Conservation (phyloP, 495 filamentous ascomycete genomes). For the Talaromyces stipitatus region DNA sequence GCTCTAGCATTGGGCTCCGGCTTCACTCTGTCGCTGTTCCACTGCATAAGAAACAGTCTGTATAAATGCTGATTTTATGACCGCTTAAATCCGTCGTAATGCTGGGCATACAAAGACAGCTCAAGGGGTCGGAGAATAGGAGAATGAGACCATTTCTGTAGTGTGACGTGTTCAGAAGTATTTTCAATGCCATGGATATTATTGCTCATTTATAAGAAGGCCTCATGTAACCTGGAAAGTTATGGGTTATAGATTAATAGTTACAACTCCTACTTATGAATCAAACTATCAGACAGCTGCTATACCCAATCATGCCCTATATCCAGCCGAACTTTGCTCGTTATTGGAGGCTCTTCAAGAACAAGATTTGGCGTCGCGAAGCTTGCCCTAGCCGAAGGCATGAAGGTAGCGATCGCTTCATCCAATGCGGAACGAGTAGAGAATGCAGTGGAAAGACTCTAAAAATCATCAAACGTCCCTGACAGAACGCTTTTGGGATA, state of each 20-base stretch:
- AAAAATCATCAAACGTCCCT: constrained; percentile 10
- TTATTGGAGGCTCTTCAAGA: constrained; percentile 41
- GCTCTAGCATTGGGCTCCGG: no score
- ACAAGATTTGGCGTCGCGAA: constrained; percentile 45
- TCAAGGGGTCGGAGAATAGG: background rate
- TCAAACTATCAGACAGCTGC: background rate
- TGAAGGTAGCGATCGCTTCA: constrained; percentile 41
- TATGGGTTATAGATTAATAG: background rate
- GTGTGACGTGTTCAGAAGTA: background rate
- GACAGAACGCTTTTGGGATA: constrained; percentile 22
- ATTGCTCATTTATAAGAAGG: background rate
- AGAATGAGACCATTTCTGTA: background rate
- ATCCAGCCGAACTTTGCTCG: constrained; percentile 18
- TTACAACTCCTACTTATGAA: background rate
- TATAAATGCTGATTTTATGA: background rate
- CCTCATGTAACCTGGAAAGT: background rate
- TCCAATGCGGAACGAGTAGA: constrained; percentile 31
- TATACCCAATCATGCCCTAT: background rate
- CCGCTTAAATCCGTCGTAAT: background rate
- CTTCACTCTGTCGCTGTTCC: no score
- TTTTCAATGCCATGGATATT: background rate
- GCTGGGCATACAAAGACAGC: background rate
- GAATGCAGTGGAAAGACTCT: constrained; percentile 27
- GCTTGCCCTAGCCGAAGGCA: constrained; percentile 33
- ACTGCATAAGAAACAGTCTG: background rate